phyloP scores from a whole-genome alignment of 768 basidiomycete genomes.

The Trametes cingulata region DNA sequence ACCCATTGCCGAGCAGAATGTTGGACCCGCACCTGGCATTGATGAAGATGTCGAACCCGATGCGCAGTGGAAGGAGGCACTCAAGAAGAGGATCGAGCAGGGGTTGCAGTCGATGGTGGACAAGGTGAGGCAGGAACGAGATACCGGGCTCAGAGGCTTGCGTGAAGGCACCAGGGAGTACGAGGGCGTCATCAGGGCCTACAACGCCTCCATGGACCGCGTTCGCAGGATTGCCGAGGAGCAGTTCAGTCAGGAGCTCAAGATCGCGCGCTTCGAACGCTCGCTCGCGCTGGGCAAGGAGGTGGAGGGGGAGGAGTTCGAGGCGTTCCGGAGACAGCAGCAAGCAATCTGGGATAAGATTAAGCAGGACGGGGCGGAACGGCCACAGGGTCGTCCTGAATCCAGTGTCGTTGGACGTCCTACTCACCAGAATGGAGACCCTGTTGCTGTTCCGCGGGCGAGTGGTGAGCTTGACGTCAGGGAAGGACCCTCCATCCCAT shows the following conservation, averaged over 20 bases:
- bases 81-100: constrained; percentile 54
- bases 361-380: constrained; percentile 36
- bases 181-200: constrained; percentile 41
- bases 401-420: constrained; percentile 1
- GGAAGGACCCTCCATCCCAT: constrained; percentile 4
- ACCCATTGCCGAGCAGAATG: constrained; percentile 21
- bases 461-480: constrained; percentile 19
- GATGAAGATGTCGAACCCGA: constrained; percentile 47
- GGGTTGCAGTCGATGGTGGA: constrained; percentile 45
- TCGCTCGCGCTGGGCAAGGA: constrained; percentile 21
- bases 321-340: constrained; percentile 38
- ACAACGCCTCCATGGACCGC: constrained; percentile 42
- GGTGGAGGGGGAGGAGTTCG: constrained; percentile 31
- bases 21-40: constrained; percentile 6
- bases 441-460: constrained; percentile 2
- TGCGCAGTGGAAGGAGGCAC: constrained; percentile 52
- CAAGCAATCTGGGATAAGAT: constrained; percentile 51
- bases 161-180: constrained; percentile 36
- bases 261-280: constrained; percentile 17
- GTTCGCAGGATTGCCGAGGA: constrained; percentile 49
- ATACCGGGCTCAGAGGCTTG: constrained; percentile 46
- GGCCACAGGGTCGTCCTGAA: constrained; percentile 12
- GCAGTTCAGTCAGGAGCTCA: constrained; percentile 33
- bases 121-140: constrained; percentile 62
- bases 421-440: constrained; percentile 14